Evolutionary conservation across 2,329 filamentous ascomycete species (phyloP).

Genomic region (Alternaria infectoria): DNA sequence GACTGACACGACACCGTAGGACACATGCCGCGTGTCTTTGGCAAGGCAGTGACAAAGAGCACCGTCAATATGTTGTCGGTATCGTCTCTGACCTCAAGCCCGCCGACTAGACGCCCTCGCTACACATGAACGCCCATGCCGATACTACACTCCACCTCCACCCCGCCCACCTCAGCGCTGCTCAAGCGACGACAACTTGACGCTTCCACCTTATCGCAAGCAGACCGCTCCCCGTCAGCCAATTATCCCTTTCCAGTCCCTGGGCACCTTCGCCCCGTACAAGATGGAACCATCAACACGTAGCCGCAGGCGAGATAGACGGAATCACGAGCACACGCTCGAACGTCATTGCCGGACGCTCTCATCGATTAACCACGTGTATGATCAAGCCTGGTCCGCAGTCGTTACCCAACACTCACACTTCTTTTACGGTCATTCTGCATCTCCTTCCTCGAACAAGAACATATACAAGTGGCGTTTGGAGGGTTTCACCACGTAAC

Average conservation of each 20-base stretch:
- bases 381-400: background rate
- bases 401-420: background rate
- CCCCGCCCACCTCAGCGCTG: background rate
- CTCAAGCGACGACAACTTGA: background rate
- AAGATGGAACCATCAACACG: no score
- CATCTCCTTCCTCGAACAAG: background rate
- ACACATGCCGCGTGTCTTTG: background rate
- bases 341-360: background rate
- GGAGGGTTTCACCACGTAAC: background rate
- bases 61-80: background rate
- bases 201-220: background rate
- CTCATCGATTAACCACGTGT: background rate
- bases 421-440: background rate
- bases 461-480: background rate
- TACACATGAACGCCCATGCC: background rate
- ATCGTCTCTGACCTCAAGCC: background rate
- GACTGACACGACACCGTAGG: background rate
- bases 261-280: no score
- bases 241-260: background rate
- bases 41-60: background rate
- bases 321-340: background rate
- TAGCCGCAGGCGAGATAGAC: background rate
- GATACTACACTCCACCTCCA: background rate
- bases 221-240: background rate
- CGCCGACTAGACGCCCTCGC: background rate